These are phyloP conservation scores for Discostella stelligera DNA, from an alignment of 352 stramenopile species.

Conservation along the genomic window DNA sequence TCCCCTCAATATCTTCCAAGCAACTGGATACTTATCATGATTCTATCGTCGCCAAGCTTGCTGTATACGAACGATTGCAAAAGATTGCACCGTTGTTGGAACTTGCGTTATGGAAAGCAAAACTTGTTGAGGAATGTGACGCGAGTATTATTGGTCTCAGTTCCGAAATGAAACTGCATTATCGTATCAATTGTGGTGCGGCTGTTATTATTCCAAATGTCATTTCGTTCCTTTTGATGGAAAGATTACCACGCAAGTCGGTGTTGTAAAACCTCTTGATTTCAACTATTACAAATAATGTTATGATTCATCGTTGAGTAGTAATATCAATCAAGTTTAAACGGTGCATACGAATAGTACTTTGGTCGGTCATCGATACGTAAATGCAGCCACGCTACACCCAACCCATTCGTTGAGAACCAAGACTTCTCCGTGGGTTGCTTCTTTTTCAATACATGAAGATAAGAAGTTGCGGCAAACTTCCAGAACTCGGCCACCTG, in stretches of 20 bases:
- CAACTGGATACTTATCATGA: neutral
- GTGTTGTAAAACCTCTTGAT: no score
- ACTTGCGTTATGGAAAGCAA: slow-evolving; percentile 21
- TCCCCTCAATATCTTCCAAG: neutral
- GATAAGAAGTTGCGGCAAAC: slow-evolving; percentile 41
- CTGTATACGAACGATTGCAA: neutral
- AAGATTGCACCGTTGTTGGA: slow-evolving; percentile 12
- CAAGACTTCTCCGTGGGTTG: slow-evolving; percentile 42
- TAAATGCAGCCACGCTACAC: slow-evolving; percentile 81
- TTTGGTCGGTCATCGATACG: slow-evolving; percentile 77
- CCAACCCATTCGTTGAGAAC: slow-evolving; percentile 67
- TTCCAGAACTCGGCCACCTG: slow-evolving; percentile 65
- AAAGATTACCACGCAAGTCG: no score
- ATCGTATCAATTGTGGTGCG: slow-evolving; percentile 12
- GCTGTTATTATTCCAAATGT: slow-evolving; percentile 14
- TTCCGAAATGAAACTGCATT: neutral
- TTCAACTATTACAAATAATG: no score
- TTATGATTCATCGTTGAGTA: no score
- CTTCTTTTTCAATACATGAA: slow-evolving; percentile 30
- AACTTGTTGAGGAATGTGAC: neutral
- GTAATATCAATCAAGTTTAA: slow-evolving; percentile 13
- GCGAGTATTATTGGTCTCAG: neutral
- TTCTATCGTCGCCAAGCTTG: neutral
- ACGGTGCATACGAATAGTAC: slow-evolving; percentile 79
- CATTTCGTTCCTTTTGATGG: neutral